Conservation (phyloP, 768 basidiomycete genomes). For the Butyriboletus loyo region DNA sequence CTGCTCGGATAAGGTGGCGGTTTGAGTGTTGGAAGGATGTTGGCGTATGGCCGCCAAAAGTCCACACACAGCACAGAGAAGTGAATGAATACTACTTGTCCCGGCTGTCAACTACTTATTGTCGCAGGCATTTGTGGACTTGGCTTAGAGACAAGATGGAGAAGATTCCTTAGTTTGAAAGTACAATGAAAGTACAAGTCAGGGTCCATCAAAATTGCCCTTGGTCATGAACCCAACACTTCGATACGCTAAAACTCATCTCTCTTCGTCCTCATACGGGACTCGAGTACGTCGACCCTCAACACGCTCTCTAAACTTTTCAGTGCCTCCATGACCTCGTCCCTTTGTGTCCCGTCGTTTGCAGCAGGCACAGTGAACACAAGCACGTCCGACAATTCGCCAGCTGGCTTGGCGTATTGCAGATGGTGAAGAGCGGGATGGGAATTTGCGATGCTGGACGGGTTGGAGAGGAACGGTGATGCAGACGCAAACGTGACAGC, state of each 20-base stretch:
- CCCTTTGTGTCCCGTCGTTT: neutral
- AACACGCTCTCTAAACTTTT: slow-evolving; percentile 16
- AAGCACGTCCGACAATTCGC: slow-evolving; percentile 22
- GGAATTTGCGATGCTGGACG: slow-evolving; percentile 17
- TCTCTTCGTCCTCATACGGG: slow-evolving; percentile 22
- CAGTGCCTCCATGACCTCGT: slow-evolving; percentile 16
- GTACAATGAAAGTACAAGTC: neutral
- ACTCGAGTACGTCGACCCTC: slow-evolving; percentile 24
- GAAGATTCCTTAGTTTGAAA: neutral
- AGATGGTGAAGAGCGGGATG: slow-evolving; percentile 21
- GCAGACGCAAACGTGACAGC: slow-evolving; percentile 28
- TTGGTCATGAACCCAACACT: neutral
- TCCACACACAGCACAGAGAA: neutral
- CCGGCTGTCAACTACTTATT: too few species aligned
- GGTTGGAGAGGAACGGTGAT: slow-evolving; percentile 24
- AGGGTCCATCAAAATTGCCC: neutral
- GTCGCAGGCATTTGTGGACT: neutral
- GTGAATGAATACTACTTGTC: too few species aligned
- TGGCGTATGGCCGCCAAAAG: neutral
- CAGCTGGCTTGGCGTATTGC: slow-evolving; percentile 22
- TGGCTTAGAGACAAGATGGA: neutral
- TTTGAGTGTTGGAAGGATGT: neutral
- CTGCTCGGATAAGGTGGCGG: neutral
- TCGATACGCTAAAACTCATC: slow-evolving; percentile 20
- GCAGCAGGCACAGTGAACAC: slow-evolving; percentile 13